Conservation (phyloP, 2,329 filamentous ascomycete species). For the Sarocladiaceae sp. region DNA sequence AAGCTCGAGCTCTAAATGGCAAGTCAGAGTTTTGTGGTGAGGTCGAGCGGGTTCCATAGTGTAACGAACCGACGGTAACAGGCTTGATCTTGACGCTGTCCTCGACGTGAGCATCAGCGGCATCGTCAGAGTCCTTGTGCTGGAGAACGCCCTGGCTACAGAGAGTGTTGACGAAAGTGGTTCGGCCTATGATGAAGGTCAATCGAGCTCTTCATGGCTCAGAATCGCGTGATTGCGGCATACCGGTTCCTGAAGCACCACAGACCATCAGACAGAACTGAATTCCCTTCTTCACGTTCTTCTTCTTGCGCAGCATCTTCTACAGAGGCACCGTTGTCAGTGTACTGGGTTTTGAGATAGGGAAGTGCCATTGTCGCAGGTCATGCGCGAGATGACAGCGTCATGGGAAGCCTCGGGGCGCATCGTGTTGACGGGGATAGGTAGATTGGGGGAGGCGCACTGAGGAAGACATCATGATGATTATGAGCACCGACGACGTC, state of each 20-base stretch:
- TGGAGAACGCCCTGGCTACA: constrained; percentile 89
- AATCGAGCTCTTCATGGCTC: background rate
- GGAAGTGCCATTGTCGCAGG: constrained; percentile 11
- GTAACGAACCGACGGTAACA: constrained; percentile 75
- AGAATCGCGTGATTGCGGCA: constrained; percentile 24
- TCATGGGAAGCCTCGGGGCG: constrained; percentile 6
- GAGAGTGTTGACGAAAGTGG: constrained; percentile 98
- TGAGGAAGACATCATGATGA: constrained; percentile 8
- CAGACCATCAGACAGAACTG: constrained; percentile 99
- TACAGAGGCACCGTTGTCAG: constrained; percentile 32
- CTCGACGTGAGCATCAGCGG: constrained; percentile 81
- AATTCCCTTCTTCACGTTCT: constrained; percentile 99
- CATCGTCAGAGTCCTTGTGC: constrained; percentile 90
- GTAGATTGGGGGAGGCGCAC: constrained; percentile 6
- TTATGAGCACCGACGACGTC: background rate
- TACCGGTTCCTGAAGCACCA: constrained; percentile 97
- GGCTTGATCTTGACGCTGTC: constrained; percentile 99
- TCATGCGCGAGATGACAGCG: constrained; percentile 5
- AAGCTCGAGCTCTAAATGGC: constrained; percentile 70
- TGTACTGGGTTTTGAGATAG: constrained; percentile 13
- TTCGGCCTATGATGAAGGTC: constrained; percentile 60
- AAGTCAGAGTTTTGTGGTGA: constrained; percentile 1
- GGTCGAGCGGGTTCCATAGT: background rate
- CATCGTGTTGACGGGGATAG: constrained; percentile 9
- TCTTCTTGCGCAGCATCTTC: constrained; percentile 99